Base-by-base conservation (phyloP, 371 early-diverging fungal genomes). In the Saksenaea oblongispora region DNA sequence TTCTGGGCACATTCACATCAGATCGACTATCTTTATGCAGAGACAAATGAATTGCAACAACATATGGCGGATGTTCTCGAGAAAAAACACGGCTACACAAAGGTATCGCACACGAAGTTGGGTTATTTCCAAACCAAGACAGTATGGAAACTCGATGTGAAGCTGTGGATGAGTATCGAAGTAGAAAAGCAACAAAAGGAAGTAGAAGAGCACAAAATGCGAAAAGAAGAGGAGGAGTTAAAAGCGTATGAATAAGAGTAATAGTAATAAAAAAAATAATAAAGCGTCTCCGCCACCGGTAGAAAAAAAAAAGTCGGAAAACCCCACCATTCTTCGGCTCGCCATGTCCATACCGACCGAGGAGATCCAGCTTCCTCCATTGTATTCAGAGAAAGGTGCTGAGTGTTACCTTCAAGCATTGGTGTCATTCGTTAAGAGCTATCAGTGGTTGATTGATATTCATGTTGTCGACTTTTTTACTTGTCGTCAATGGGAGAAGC, bases 401-500 rank as follows among this genome's bases (percentile, higher is more conserved):
- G 61, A 74, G 31, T 59, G 71, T 24, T 86, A 85, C 35, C 61
- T 77, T 13, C 64, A 68, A 24, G 61, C 65, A 17, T 62, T 84
- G 22, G 62, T 65, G 31, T 28, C 42, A 0, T 71, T 78, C 39
- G 72, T 67, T 26, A 55, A 71, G 2, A 24, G 69, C 26, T 84
- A 79, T 44, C 66, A 69, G 17, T 76, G 71, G 64, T 58, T 87
- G 24, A 72, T 82, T 51, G 66, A 81, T 36, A 68, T 84, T 39
- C 77, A 84, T 54, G 80, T 85, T 35, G 79, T 83, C 8, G 78
- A 86, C 58, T 84, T 85, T 54, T 62, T 85, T 7, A 82, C 84
- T 1, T 65, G 65, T 9, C 56, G 70, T 31, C 77, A 80, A 37
- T 86, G 86, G 88, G 56, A 70, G 9, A 55, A 64, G 17, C 55